These are phyloP conservation scores for Claviceps sp. DNA, from an alignment of 2,329 filamentous ascomycete species.

Conservation along the genomic window DNA sequence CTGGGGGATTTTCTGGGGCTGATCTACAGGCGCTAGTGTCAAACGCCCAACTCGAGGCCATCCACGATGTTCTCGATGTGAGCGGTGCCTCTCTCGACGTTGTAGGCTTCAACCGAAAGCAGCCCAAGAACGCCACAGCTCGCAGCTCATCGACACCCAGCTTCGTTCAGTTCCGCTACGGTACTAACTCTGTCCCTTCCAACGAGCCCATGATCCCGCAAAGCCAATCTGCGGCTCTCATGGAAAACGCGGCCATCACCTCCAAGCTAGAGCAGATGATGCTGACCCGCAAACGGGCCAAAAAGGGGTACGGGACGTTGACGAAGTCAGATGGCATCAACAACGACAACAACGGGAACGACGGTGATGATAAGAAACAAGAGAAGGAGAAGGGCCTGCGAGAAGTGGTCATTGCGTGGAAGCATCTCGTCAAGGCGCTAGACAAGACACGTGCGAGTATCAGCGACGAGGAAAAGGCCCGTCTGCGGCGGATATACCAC, in stretches of 20 bases:
- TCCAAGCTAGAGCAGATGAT: conserved; percentile 76
- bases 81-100: conserved; percentile 21
- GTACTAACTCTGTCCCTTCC: conserved; percentile 37
- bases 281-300: conserved; percentile 41
- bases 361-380: conserved; percentile 13
- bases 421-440: conserved; percentile 67
- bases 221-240: conserved; percentile 42
- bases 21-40: conserved; percentile 92
- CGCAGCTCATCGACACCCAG: conserved; percentile 34
- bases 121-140: conserved; percentile 6
- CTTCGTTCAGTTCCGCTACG: conserved; percentile 79
- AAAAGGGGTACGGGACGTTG: conserved; percentile 12
- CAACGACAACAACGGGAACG: neutral
- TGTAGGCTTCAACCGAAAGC: conserved; percentile 18
- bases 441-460: conserved; percentile 71
- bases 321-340: conserved; percentile 14
- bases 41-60: conserved; percentile 92
- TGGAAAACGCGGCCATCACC: conserved; percentile 65
- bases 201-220: conserved; percentile 26
- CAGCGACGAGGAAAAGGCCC: conserved; percentile 57
- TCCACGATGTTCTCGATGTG: conserved; percentile 73
- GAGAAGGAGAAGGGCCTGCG: conserved; percentile 22
- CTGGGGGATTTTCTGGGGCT: conserved; percentile 84
- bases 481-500: conserved; percentile 69
- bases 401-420: conserved; percentile 75